A percentile compares a stretch with the other conserved stretches of the same genome.
phyloP scores from a whole-genome alignment of 176 grass and related monocot species.

The Hordeum vulgare region MorexV3_pseudomolecules_assembly NC_058523.1:368560295-368560794 shows the following conservation, averaged over 20 bases:
- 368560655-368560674: not conserved
- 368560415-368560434: not conserved
- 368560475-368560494: not conserved
- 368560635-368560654: not conserved
- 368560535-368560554: not conserved
- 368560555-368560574: not conserved
- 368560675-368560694: not conserved
- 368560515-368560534: not conserved
- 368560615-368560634: not conserved
- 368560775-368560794: not conserved
- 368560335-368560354: constrained; percentile 88
- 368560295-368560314: constrained; percentile 96
- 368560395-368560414: not conserved
- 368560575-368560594: not conserved
- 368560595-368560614: not conserved
- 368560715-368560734: constrained; percentile 1
- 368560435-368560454: not conserved
- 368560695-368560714: not conserved
- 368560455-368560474: not conserved
- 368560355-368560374: constrained; percentile 60
- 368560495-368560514: not conserved
- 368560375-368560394: constrained; percentile 17
- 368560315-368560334: constrained; percentile 80
- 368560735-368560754: not conserved
- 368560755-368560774: not conserved